Conservation (phyloP, 345 rosid species). For the Ceriops zippeliana region DNA sequence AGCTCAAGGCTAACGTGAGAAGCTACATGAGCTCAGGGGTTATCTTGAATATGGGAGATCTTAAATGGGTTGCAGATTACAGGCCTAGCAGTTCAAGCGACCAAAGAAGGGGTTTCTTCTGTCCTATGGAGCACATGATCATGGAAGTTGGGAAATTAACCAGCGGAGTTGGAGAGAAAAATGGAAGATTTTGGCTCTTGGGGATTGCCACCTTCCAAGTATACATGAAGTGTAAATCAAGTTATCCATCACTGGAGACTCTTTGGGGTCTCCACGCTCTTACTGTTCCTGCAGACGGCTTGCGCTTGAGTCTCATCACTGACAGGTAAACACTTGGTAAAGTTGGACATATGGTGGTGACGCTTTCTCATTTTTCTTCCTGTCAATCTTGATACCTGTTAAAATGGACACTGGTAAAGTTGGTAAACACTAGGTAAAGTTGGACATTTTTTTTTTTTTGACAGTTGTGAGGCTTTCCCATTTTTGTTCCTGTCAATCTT, state of each 20-base stretch:
- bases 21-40: conserved; percentile 46
- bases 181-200: conserved; percentile 65
- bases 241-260: conserved; percentile 58
- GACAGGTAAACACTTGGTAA: conserved; percentile 55
- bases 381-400: neutral
- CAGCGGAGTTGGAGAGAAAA: conserved; percentile 41
- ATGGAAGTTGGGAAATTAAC: conserved; percentile 67
- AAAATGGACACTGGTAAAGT: neutral
- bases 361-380: conserved; percentile 1
- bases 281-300: conserved; percentile 63
- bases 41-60: conserved; percentile 73
- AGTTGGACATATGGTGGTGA: conserved; percentile 10
- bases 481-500: neutral
- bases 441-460: conserved; percentile 9
- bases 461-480: neutral
- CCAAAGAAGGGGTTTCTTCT: conserved; percentile 30
- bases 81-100: conserved; percentile 35
- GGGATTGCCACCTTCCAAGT: conserved; percentile 81
- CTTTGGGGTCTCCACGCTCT: conserved; percentile 69
- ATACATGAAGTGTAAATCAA: conserved; percentile 71
- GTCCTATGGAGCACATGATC: conserved; percentile 66
- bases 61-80: conserved; percentile 57
- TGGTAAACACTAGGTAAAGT: conserved; percentile 45
- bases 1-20: conserved; percentile 42
- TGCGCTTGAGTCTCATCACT: conserved; percentile 66